Evolutionary conservation across 495 filamentous ascomycete genomes (phyloP), one percentile per base, ranked within the genome.

Genomic region (Pseudomonodictys pantanalensis): DNA sequence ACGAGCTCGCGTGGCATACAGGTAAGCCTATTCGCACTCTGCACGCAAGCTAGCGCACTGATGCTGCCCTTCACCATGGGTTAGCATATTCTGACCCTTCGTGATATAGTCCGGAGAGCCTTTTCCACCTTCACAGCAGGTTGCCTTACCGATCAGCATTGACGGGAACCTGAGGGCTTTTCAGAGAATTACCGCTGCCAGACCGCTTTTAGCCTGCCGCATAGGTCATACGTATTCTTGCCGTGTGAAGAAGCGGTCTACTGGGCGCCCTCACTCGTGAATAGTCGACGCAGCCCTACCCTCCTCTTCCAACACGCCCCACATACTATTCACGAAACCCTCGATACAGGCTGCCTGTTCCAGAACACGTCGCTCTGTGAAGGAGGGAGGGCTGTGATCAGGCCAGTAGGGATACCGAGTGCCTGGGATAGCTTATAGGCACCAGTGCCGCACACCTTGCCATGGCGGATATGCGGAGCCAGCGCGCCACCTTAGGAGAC

Each of bases 1-100:
- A 20, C 25, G 49, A 28, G 44, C 28, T 26, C 49, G 2, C 43
- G 58, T 61, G 58, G 58, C 50, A 54, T 61, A 29, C 22, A 55
- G 20, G 56, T 52, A 45, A 52, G 35, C 11, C 45, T 1, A 28
- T 30, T 26, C 18, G 5, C 20, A 2, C 17, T 33, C 33, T 58
- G 41, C 8, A 42, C 23, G 22, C 10, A 47, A 1, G 26, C 52
- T 45, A 60, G 38, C 35, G 12, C 23, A 38, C 35, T 52, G 48
- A 60, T 39, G 53, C 43, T 39, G 42, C 28, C 39, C 10, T 35
- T 38, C 17, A n/a, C n/a, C n/a, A n/a, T n/a, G n/a, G n/a, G n/a
- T n/a, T n/a, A n/a, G n/a, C n/a, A n/a, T n/a, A n/a, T n/a, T n/a
- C n/a, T n/a, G n/a, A n/a, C n/a, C n/a, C n/a, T n/a, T 52, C 38